Percentiles rank a stretch among this genome's conserved stretches.
Evolutionary conservation across 1,139 yeast genomes (phyloP).

Genomic region (Saccharomyces hybrid): DNA sequence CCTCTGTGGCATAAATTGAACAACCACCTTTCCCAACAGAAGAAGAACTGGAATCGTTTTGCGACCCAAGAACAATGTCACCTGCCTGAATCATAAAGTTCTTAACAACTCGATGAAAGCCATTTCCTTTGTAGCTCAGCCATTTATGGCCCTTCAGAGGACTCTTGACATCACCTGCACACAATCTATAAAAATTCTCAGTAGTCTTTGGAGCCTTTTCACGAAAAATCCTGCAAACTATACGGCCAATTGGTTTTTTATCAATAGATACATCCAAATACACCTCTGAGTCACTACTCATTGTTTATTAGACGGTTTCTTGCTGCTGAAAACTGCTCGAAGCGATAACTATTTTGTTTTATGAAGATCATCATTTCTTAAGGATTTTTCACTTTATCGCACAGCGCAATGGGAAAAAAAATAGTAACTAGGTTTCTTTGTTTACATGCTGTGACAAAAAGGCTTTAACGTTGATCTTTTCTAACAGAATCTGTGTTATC

Average conservation of each 20-base stretch:
- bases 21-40: constrained; percentile 49
- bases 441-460: neutral
- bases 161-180: constrained; percentile 33
- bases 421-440: neutral
- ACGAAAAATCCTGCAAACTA: constrained; percentile 51
- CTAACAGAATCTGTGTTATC: neutral
- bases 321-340: neutral
- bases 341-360: neutral
- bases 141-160: constrained; percentile 26
- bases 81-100: constrained; percentile 83
- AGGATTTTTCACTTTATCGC: neutral
- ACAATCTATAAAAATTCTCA: constrained; percentile 45
- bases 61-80: constrained; percentile 41
- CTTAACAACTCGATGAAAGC: constrained; percentile 63
- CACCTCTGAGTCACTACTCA: constrained; percentile 22
- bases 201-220: constrained; percentile 54
- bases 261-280: constrained; percentile 55
- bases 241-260: constrained; percentile 45
- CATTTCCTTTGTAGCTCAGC: constrained; percentile 39
- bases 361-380: neutral
- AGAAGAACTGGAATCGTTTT: constrained; percentile 30
- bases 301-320: too few species aligned
- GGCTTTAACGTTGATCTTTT: neutral
- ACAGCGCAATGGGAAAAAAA: neutral
- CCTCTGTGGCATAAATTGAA: constrained; percentile 36